Evolutionary conservation across 2,329 filamentous ascomycete species (phyloP).

Genomic region (Periconia macrospinosa): DNA sequence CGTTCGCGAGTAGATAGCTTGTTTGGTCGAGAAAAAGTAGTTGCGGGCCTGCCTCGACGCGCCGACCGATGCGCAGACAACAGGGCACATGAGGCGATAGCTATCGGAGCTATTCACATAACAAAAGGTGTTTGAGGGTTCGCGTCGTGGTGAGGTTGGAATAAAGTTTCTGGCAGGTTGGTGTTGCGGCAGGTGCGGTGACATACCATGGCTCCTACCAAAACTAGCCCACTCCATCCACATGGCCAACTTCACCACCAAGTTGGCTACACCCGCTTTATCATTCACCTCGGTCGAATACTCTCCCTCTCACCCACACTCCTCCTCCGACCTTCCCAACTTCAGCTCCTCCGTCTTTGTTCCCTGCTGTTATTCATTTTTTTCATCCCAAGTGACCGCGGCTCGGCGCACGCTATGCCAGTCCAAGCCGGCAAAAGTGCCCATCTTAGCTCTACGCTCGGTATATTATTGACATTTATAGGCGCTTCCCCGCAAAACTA

Average conservation of each 20-base stretch:
- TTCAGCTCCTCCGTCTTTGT: background rate
- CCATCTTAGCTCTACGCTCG: constrained; percentile 16
- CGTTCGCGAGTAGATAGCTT: no score
- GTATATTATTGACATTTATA: constrained; percentile 12
- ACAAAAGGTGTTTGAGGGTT: no score
- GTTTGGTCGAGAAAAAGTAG: no score
- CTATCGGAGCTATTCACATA: no score
- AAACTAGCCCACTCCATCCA: background rate
- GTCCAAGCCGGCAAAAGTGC: constrained; percentile 20
- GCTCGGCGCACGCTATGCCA: constrained; percentile 6
- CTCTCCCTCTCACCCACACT: background rate
- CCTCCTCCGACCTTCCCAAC: background rate
- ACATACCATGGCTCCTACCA: constrained; percentile 10
- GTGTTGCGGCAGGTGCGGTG: background rate
- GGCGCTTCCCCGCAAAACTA: constrained; percentile 17
- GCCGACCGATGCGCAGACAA: no score
- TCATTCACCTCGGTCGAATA: background rate
- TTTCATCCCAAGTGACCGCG: background rate
- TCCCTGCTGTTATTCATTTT: background rate
- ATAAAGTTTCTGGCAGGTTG: constrained; percentile 9
- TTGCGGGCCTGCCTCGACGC: no score
- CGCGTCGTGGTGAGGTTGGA: constrained; percentile 4
- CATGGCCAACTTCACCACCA: background rate
- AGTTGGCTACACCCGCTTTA: no score
- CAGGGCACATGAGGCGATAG: no score